Evolutionary conservation across 345 rosid genomes (phyloP).

Genomic region (Gossypium turneri): DNA sequence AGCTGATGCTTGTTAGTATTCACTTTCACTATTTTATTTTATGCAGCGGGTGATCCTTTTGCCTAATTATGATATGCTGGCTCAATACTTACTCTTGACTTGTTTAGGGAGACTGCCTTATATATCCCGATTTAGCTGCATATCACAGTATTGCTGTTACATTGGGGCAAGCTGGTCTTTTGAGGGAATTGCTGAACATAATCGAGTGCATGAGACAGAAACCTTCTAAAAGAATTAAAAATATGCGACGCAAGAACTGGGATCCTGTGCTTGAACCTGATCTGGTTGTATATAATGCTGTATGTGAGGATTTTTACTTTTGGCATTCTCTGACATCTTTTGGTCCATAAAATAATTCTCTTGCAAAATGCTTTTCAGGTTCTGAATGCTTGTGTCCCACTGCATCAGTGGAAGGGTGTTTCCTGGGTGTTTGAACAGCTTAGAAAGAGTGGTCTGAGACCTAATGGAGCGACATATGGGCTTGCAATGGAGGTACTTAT

Average conservation of each 20-base stretch:
- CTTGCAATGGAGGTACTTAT: slow-evolving; percentile 91
- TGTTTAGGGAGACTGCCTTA: slow-evolving; percentile 61
- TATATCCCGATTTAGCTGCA: slow-evolving; percentile 92
- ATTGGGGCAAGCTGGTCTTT: slow-evolving; percentile 81
- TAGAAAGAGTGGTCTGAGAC: slow-evolving; percentile 71
- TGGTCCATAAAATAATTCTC: not conserved
- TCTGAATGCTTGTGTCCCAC: slow-evolving; percentile 81
- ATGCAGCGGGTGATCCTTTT: not conserved
- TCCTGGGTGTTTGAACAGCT: slow-evolving; percentile 84
- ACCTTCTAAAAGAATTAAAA: slow-evolving; percentile 45
- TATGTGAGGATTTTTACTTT: slow-evolving; percentile 36
- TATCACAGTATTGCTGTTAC: slow-evolving; percentile 77
- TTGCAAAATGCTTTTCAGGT: slow-evolving; percentile 41
- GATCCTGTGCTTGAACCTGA: slow-evolving; percentile 86
- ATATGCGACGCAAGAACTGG: slow-evolving; percentile 56
- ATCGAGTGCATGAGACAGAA: slow-evolving; percentile 79
- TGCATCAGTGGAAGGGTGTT: slow-evolving; percentile 84
- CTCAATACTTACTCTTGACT: slow-evolving; percentile 28
- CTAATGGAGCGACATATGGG: slow-evolving; percentile 92
- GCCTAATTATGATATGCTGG: slow-evolving; percentile 17
- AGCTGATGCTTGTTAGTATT: slow-evolving; percentile 71
- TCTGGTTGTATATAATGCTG: slow-evolving; percentile 87
- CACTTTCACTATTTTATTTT: slow-evolving; percentile 16
- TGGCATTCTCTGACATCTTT: not conserved
- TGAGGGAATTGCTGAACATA: slow-evolving; percentile 63